Evolutionary conservation across 1,284 basidiomycete genomes (phyloP).

Genomic region (Sporisorium graminicola): DNA sequence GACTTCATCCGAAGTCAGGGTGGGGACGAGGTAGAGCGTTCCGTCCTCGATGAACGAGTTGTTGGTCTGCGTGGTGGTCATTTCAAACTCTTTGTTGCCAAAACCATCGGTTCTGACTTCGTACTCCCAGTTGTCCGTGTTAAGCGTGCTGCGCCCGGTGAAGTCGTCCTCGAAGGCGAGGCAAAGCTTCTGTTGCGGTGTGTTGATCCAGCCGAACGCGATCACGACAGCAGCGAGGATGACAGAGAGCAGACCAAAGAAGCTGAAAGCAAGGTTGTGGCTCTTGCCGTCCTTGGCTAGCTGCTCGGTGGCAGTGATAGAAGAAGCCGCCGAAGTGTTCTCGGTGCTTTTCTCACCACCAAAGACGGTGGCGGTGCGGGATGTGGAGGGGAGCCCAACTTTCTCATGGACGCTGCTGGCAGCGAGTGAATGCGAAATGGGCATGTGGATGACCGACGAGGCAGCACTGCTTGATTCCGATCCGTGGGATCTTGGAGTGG

Average conservation of each 20-base stretch:
- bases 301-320: conserved; percentile 15
- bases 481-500: conserved; percentile 10
- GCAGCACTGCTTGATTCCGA: conserved; percentile 26
- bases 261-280: conserved; percentile 36
- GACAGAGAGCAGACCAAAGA: conserved; percentile 27
- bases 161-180: conserved; percentile 31
- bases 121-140: conserved; percentile 74
- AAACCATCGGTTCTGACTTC: conserved; percentile 87
- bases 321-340: conserved; percentile 11
- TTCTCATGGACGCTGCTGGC: conserved; percentile 23
- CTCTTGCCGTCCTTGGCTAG: conserved; percentile 16
- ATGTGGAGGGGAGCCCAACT: neutral
- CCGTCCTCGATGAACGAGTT: conserved; percentile 84
- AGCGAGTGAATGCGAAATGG: conserved; percentile 14
- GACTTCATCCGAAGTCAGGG: conserved; percentile 83
- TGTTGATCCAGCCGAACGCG: conserved; percentile 39
- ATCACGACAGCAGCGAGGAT: conserved; percentile 29
- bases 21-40: conserved; percentile 84
- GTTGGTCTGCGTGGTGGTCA: conserved; percentile 81
- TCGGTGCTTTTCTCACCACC: neutral
- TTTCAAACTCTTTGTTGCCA: conserved; percentile 87
- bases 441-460: conserved; percentile 25
- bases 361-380: conserved; percentile 18
- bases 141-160: conserved; percentile 20
- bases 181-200: conserved; percentile 33